Evolutionary conservation across 305 asterid species (phyloP).

Genomic region (Fraxinus greggii): DNA sequence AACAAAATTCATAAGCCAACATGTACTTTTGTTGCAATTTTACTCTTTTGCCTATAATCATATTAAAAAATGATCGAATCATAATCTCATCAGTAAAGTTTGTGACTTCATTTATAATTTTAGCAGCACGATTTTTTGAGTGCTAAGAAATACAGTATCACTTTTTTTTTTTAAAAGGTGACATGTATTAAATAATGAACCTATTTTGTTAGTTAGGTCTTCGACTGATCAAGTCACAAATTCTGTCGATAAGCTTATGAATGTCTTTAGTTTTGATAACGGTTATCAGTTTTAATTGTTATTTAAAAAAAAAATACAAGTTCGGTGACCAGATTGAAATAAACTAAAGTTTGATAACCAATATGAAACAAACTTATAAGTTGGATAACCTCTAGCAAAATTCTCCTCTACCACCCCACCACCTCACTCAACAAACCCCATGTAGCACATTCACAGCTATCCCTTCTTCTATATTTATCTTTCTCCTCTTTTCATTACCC

Average conservation of each 20-base stretch:
- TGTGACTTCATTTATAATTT: not conserved
- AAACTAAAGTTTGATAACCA: not conserved
- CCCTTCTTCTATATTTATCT: slow-evolving; percentile 27
- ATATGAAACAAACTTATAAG: not conserved
- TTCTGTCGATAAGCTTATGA: not conserved
- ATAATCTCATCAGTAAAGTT: not conserved
- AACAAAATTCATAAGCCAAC: not conserved
- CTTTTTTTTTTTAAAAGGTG: not conserved
- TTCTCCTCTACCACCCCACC: not conserved
- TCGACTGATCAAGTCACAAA: not conserved
- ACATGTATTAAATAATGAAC: not conserved
- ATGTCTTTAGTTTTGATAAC: not conserved
- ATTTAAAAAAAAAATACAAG: not conserved
- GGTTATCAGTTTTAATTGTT: not conserved
- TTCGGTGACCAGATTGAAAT: not conserved
- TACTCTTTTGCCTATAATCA: not conserved
- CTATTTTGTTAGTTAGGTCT: not conserved
- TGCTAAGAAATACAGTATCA: not conserved
- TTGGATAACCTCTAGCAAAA: not conserved
- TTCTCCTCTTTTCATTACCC: slow-evolving; percentile 25
- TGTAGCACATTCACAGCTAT: not conserved
- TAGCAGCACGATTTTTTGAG: not conserved
- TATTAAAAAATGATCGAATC: not conserved
- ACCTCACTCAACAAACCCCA: not conserved
- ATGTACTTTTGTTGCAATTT: not conserved